phyloP scores from a whole-genome alignment of 1,139 yeast species.

The Sugiyamaella neomexicana region DNA sequence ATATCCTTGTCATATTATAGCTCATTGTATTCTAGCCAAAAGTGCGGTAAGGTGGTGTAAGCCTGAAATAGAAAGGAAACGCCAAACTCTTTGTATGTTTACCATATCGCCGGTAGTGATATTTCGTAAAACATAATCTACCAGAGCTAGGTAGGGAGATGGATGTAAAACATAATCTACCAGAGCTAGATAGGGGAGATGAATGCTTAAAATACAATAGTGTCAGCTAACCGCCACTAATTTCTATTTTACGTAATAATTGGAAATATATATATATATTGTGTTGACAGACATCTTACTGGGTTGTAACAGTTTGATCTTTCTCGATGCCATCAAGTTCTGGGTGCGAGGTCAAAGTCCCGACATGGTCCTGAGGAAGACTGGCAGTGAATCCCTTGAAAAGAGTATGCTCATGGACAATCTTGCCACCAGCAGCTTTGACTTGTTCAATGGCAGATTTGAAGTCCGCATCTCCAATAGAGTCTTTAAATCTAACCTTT shows the following conservation, averaged over 20 bases:
- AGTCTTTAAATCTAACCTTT: slow-evolving; percentile 35
- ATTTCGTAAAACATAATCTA: too few species aligned
- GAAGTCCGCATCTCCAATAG: slow-evolving; percentile 30
- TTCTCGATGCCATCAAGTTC: slow-evolving; percentile 36
- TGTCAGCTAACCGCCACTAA: neutral
- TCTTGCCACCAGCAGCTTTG: slow-evolving; percentile 30
- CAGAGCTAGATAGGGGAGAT: neutral
- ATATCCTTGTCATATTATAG: neutral
- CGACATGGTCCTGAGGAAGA: slow-evolving; percentile 36
- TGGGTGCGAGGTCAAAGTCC: slow-evolving; percentile 32
- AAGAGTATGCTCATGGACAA: slow-evolving; percentile 34
- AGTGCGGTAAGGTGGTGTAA: too few species aligned
- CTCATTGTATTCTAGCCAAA: neutral
- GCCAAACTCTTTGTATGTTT: too few species aligned
- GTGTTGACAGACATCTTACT: neutral
- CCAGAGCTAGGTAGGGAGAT: neutral
- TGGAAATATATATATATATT: neutral
- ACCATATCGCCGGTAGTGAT: too few species aligned
- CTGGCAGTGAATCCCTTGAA: slow-evolving; percentile 38
- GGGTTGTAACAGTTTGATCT: slow-evolving; percentile 36
- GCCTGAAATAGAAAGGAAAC: too few species aligned
- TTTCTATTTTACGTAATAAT: neutral
- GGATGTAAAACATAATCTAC: too few species aligned
- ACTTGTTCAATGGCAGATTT: slow-evolving; percentile 31
- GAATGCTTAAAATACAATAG: too few species aligned